A percentile compares a stretch with the other conserved stretches of the same genome.
Conservation (phyloP, 2,329 filamentous ascomycete genomes). For the Aspergillus neoniger region DNA sequence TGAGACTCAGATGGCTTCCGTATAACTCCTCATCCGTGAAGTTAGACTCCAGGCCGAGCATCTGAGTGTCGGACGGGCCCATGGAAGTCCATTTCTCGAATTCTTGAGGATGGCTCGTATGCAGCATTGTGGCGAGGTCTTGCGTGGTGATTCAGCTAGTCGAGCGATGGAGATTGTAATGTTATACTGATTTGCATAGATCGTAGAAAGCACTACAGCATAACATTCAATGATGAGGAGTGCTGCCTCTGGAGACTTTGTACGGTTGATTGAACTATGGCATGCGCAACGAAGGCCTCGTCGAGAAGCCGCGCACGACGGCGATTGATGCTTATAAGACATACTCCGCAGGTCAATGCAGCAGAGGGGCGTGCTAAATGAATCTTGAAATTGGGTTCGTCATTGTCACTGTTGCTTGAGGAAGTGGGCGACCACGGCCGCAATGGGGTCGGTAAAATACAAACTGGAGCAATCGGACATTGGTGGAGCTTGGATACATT, state of each 20-base stretch:
- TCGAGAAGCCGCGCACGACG: not conserved
- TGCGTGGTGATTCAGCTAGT: not conserved
- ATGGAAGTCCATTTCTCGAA: conserved; percentile 14
- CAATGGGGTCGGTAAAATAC: conserved; percentile 4
- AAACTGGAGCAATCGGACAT: not conserved
- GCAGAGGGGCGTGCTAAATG: not conserved
- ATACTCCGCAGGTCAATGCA: not conserved
- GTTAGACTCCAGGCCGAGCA: conserved; percentile 12
- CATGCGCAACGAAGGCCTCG: not conserved
- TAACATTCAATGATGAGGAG: not conserved
- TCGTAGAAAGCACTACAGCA: not conserved
- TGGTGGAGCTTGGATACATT: not conserved
- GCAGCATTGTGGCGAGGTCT: conserved; percentile 10
- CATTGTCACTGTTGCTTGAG: conserved; percentile 1
- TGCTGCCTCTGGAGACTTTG: too few relatives aligned
- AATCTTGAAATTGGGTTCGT: conserved; percentile 2
- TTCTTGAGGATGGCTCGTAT: conserved; percentile 12
- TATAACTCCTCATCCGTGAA: conserved; percentile 12
- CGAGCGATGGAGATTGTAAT: not conserved
- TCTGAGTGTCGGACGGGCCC: conserved; percentile 11
- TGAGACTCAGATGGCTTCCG: conserved; percentile 12
- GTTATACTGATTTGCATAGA: not conserved
- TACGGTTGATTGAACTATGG: too few relatives aligned
- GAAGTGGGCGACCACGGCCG: not conserved
- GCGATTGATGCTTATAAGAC: conserved; percentile 4